These are phyloP conservation scores for Exophiala aquamarina DNA, from an alignment of 2,329 filamentous ascomycete genomes.

Conservation along the genomic window DNA sequence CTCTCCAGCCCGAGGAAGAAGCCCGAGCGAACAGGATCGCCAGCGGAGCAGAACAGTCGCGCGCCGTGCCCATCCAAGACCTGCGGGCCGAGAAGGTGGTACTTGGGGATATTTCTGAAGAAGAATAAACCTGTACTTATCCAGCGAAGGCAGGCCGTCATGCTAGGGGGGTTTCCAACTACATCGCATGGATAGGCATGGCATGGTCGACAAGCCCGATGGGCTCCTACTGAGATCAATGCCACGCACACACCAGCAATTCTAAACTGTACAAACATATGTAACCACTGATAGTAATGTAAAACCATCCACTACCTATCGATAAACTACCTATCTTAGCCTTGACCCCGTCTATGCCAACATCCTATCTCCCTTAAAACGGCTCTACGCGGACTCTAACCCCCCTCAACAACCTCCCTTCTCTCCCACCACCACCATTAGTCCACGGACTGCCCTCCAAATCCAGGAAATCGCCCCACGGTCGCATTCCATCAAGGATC, in stretches of 20 bases:
- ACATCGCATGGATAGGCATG: no score
- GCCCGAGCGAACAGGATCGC: conserved; percentile 62
- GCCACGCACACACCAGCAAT: no score
- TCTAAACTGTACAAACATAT: no score
- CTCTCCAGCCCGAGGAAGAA: conserved; percentile 69
- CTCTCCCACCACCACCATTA: not conserved
- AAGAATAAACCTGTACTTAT: no score
- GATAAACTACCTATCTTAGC: not conserved
- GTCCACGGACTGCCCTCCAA: conserved; percentile 4
- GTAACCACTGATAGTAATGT: not conserved
- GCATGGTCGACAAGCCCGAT: no score
- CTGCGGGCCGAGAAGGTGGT: conserved; percentile 41
- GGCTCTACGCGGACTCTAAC: conserved; percentile 21
- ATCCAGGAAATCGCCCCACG: conserved; percentile 26
- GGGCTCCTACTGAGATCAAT: no score
- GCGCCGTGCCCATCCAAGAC: conserved; percentile 42
- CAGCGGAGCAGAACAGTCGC: conserved; percentile 63
- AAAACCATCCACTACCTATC: conserved; percentile 1
- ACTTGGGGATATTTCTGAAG: conserved; percentile 34
- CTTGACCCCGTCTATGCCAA: not conserved
- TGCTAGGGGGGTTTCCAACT: no score
- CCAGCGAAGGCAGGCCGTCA: no score
- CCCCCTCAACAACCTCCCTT: conserved; percentile 2
- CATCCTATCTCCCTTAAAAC: not conserved
- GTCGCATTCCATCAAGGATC: conserved; percentile 23